Evolutionary conservation across 331 rosid species (phyloP).

Genomic region (Prunus yedoensis): DNA sequence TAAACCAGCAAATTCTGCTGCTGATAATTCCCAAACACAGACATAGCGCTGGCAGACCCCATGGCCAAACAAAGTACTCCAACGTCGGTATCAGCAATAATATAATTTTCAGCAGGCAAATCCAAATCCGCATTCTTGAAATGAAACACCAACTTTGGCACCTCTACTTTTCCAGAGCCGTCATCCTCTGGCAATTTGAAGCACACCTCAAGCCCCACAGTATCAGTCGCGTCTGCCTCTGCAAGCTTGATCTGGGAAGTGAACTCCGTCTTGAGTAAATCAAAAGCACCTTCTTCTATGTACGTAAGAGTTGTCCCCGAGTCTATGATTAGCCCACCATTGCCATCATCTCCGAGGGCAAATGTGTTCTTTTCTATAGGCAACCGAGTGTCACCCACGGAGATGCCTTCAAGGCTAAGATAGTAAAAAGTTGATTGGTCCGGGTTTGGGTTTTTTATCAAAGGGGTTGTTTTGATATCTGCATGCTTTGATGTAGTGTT

Average conservation of each 20-base stretch:
- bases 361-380: constrained; percentile 48
- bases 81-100: constrained; percentile 49
- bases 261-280: constrained; percentile 51
- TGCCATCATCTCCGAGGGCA: constrained; percentile 57
- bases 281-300: constrained; percentile 45
- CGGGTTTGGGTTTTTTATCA: constrained; percentile 52
- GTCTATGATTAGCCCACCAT: constrained; percentile 85
- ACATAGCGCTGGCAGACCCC: constrained; percentile 65
- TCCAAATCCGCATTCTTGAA: constrained; percentile 73
- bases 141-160: constrained; percentile 69
- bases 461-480: constrained; percentile 44
- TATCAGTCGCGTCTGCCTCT: constrained; percentile 31
- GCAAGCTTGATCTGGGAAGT: constrained; percentile 48
- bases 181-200: constrained; percentile 47
- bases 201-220: constrained; percentile 72
- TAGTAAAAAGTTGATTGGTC: constrained; percentile 76
- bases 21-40: constrained; percentile 78
- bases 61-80: constrained; percentile 81
- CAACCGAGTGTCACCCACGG: constrained; percentile 59
- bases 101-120: constrained; percentile 66
- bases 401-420: constrained; percentile 72
- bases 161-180: constrained; percentile 28
- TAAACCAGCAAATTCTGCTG: constrained; percentile 83
- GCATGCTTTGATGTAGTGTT: background rate
- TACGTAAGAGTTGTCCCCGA: constrained; percentile 88